Conservation (phyloP, 2,329 filamentous ascomycete genomes). For the Pleomassaria siparia region DNA sequence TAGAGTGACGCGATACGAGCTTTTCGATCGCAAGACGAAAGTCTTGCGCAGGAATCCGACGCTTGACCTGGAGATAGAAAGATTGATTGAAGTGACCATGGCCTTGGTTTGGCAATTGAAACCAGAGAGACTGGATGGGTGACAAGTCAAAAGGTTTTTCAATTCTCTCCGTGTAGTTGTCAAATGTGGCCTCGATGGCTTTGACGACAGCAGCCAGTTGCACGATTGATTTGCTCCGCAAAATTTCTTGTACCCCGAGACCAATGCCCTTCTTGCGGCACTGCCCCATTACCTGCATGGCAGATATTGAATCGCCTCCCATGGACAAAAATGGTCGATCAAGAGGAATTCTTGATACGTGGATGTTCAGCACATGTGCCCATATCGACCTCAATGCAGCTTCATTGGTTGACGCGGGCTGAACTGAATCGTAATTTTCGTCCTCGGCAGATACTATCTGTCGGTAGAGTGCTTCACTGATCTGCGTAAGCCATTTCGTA, state of each 20-base stretch:
- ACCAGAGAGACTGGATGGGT: slow-evolving; percentile 37
- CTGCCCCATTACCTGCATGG: slow-evolving; percentile 52
- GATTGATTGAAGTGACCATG: slow-evolving; percentile 40
- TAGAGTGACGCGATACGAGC: slow-evolving; percentile 33
- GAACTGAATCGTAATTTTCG: neutral
- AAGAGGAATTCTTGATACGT: slow-evolving; percentile 24
- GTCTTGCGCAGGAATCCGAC: slow-evolving; percentile 25
- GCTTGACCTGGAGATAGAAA: slow-evolving; percentile 34
- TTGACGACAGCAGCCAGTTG: slow-evolving; percentile 30
- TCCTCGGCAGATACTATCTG: slow-evolving; percentile 14
- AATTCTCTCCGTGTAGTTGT: slow-evolving; percentile 26
- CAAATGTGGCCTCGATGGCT: slow-evolving; percentile 17
- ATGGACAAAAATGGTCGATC: slow-evolving; percentile 46
- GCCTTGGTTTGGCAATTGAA: slow-evolving; percentile 32
- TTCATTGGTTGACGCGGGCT: slow-evolving; percentile 18
- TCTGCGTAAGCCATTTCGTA: slow-evolving; percentile 17
- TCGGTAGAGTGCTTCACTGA: slow-evolving; percentile 18
- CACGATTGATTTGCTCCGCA: slow-evolving; percentile 50
- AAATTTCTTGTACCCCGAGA: slow-evolving; percentile 51
- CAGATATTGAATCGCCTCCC: slow-evolving; percentile 54
- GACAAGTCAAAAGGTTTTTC: slow-evolving; percentile 34
- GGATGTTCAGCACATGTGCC: slow-evolving; percentile 35
- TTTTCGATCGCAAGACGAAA: slow-evolving; percentile 25
- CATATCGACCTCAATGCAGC: slow-evolving; percentile 26
- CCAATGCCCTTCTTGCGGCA: slow-evolving; percentile 50